Conservation (phyloP, 441 rosid genomes). For the Mallotus repandus region DNA sequence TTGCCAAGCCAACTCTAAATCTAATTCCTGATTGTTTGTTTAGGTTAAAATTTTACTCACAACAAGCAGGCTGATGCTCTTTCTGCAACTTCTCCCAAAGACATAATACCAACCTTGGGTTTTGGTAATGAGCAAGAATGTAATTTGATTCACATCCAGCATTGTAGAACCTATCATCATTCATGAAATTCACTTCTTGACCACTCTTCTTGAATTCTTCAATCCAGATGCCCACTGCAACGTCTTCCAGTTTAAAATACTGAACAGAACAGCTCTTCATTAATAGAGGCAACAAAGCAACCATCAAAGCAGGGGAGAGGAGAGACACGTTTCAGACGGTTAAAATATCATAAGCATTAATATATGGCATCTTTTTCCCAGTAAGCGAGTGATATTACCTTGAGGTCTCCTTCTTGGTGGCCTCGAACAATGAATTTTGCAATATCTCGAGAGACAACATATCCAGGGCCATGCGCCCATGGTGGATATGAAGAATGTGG, state of each 20-base stretch:
- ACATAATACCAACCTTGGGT: conserved; percentile 69
- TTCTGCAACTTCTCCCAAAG: conserved; percentile 88
- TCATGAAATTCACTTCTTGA: conserved; percentile 52
- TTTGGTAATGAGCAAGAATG: conserved; percentile 85
- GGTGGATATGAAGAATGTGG: conserved; percentile 68
- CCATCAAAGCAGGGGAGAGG: background rate
- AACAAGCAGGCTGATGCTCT: conserved; percentile 59
- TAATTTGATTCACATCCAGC: conserved; percentile 69
- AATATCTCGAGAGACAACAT: conserved; percentile 67
- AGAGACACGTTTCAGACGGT: background rate
- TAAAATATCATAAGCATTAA: background rate
- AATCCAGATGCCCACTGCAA: conserved; percentile 95
- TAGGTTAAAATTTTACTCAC: conserved; percentile 42
- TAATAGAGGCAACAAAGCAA: background rate
- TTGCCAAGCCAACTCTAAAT: too few relatives aligned
- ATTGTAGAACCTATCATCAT: conserved; percentile 68
- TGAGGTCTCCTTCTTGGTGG: conserved; percentile 62
- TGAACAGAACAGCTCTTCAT: conserved; percentile 26
- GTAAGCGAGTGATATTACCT: conserved; percentile 29
- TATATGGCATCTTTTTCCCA: conserved; percentile 10
- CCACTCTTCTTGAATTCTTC: conserved; percentile 61
- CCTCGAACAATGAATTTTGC: conserved; percentile 75
- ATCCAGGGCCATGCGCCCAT: conserved; percentile 97
- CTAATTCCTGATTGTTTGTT: background rate
- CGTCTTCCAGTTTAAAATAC: conserved; percentile 92